Conservation (phyloP, 2,329 filamentous ascomycete species). For the Apiospora sp. region DNA sequence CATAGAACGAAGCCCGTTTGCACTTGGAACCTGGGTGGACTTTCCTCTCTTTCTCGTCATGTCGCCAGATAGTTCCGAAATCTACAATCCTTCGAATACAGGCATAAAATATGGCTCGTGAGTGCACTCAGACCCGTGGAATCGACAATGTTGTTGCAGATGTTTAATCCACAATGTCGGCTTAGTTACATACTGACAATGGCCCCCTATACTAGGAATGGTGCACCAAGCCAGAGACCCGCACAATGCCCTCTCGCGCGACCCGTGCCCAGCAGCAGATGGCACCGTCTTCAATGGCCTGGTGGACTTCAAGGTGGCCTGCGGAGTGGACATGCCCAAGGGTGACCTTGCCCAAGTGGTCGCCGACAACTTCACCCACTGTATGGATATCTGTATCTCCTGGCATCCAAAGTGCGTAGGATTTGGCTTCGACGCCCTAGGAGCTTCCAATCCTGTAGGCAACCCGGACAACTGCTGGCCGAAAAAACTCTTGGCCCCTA, state of each 20-base stretch:
- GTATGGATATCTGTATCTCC: slow-evolving; percentile 8
- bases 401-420: slow-evolving; percentile 1
- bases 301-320: slow-evolving; percentile 5
- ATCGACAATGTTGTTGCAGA: background rate
- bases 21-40: background rate
- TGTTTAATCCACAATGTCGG: background rate
- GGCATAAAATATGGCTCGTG: slow-evolving; percentile 9
- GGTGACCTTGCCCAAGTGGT: background rate
- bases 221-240: background rate
- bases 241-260: background rate
- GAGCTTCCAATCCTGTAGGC: background rate
- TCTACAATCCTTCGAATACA: background rate
- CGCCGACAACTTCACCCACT: slow-evolving; percentile 16
- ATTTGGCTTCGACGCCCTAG: background rate
- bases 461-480: slow-evolving; percentile 5
- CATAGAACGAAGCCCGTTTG: background rate
- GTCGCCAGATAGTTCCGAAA: background rate
- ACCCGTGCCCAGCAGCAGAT: slow-evolving; percentile 10
- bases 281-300: background rate
- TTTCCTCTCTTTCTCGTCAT: background rate
- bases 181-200: background rate
- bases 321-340: slow-evolving; percentile 12
- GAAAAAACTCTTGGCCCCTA: background rate
- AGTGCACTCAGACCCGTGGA: background rate
- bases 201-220: background rate